phyloP scores from a whole-genome alignment of 164 flowering plant genomes.

The Stephania yunnanensis region DNA sequence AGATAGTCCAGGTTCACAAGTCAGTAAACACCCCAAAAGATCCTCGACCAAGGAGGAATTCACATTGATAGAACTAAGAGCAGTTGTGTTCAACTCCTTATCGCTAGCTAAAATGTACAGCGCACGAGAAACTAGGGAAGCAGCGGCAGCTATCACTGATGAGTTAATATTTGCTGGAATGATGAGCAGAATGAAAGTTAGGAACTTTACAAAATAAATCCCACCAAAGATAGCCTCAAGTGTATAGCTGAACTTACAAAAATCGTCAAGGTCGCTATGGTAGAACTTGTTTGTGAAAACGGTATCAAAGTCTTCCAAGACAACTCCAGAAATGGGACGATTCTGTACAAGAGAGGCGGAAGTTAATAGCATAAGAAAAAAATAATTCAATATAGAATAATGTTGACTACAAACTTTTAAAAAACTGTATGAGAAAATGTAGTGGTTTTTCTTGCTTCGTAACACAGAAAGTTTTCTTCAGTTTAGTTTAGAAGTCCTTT shows the following conservation, averaged over 20 bases:
- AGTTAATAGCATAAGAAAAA: background rate
- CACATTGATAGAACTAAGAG: conserved; percentile 45
- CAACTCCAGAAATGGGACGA: conserved; percentile 59
- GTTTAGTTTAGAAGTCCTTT: too few relatives aligned
- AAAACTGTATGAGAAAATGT: background rate
- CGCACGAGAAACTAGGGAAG: conserved; percentile 80
- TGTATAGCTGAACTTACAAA: conserved; percentile 39
- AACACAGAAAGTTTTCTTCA: background rate
- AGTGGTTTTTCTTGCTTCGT: background rate
- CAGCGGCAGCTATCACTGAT: conserved; percentile 69
- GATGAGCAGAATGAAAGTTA: background rate
- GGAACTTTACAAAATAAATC: background rate
- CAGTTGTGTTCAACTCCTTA: conserved; percentile 29
- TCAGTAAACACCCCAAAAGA: conserved; percentile 65
- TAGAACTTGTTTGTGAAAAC: conserved; percentile 71
- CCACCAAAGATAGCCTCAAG: background rate
- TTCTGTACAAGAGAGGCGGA: conserved; percentile 20
- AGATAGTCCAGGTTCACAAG: conserved; percentile 83
- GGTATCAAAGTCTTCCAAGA: conserved; percentile 80
- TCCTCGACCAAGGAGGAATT: conserved; percentile 76
- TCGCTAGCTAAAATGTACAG: conserved; percentile 72
- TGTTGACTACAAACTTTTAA: background rate
- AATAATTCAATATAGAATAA: background rate
- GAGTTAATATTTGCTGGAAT: conserved; percentile 79
- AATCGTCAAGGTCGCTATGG: conserved; percentile 78